Percentiles rank a stretch among this genome's conserved stretches.
phyloP scores from a whole-genome alignment of 345 rosid genomes.

The Litchi chinensis region DNA sequence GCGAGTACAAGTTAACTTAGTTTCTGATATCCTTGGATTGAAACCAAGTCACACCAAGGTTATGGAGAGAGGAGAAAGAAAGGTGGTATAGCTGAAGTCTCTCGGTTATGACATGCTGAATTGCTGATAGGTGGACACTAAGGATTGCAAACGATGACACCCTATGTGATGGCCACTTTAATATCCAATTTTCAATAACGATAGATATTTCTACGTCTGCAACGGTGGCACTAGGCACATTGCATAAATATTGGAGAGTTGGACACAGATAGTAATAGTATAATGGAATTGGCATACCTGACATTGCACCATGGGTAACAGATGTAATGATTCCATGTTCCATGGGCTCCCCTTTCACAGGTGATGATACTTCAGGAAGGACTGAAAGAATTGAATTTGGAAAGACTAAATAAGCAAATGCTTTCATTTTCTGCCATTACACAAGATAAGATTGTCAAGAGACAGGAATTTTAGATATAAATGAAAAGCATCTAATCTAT shows the following conservation, averaged over 20 bases:
- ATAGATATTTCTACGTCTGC: not conserved
- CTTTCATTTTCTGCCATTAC: slow-evolving; percentile 71
- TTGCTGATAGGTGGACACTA: not conserved
- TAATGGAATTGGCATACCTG: slow-evolving; percentile 51
- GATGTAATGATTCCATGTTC: slow-evolving; percentile 85
- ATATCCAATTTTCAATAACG: not conserved
- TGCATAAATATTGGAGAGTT: not conserved
- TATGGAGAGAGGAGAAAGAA: not conserved
- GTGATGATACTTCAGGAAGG: slow-evolving; percentile 52
- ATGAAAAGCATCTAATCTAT: slow-evolving; percentile 1
- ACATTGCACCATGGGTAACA: slow-evolving; percentile 72
- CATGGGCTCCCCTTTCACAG: slow-evolving; percentile 53
- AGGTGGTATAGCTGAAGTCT: not conserved
- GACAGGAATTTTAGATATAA: not conserved
- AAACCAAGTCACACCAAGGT: not conserved
- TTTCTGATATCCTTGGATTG: not conserved
- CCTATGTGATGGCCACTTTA: not conserved
- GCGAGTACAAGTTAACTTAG: not conserved
- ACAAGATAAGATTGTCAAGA: slow-evolving; percentile 13
- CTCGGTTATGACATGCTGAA: not conserved
- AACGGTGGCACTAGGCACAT: not conserved
- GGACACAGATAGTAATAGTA: not conserved
- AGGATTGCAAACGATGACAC: not conserved
- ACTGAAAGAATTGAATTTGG: slow-evolving; percentile 69
- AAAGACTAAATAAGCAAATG: slow-evolving; percentile 78